Evolutionary conservation across 306 rosid species (phyloP).

Genomic region (Begonia loranthoides): DNA sequence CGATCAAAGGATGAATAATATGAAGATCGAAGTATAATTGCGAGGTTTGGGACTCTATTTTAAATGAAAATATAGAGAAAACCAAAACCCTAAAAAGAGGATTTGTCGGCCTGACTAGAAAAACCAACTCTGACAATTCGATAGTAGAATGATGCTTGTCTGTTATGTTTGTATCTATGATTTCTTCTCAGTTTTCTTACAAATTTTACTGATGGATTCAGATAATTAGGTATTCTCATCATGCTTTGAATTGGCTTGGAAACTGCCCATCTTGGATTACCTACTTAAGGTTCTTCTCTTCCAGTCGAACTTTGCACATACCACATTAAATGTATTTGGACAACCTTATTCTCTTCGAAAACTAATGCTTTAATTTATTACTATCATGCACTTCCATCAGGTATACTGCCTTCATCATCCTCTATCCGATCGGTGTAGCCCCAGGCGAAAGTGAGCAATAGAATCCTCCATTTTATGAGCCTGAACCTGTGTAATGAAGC

Average conservation of each 20-base stretch:
- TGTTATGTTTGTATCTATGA: too few relatives aligned
- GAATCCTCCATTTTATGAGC: constrained; percentile 3
- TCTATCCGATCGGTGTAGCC: constrained; percentile 71
- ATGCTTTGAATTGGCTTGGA: constrained; percentile 59
- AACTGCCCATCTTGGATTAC: constrained; percentile 74
- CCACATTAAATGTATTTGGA: too few relatives aligned
- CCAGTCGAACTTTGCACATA: neutral
- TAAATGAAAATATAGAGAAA: too few relatives aligned
- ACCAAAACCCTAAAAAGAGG: too few relatives aligned
- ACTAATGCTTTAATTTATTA: neutral
- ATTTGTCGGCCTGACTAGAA: too few relatives aligned
- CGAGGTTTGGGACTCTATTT: too few relatives aligned
- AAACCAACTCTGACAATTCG: too few relatives aligned
- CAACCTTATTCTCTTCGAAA: neutral
- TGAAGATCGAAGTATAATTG: too few relatives aligned
- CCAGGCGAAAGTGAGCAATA: constrained; percentile 73
- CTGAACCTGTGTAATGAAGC: neutral
- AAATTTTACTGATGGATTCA: constrained; percentile 25
- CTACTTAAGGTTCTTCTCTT: constrained; percentile 55
- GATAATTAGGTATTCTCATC: constrained; percentile 75
- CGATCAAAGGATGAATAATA: too few relatives aligned
- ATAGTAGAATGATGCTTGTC: too few relatives aligned
- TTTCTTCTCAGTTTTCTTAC: too few relatives aligned
- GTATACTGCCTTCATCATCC: constrained; percentile 77
- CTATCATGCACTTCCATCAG: constrained; percentile 11